A percentile compares a stretch with the other conserved stretches of the same genome.
These are phyloP conservation scores for Sicyos edulis DNA, from an alignment of 306 rosid genomes.

Conservation along the genomic window DNA sequence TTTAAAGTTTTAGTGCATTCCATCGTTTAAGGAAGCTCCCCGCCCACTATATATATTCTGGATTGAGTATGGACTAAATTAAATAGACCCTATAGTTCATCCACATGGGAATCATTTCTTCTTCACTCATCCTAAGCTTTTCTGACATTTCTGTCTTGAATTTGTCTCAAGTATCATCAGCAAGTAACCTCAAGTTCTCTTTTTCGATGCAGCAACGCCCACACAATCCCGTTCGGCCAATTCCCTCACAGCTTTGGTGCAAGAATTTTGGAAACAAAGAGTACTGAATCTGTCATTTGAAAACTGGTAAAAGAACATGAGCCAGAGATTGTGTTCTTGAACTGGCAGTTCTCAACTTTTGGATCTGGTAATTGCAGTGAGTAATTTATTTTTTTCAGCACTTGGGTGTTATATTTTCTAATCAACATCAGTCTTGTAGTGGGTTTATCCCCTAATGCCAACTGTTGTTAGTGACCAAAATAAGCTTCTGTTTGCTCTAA, in stretches of 20 bases:
- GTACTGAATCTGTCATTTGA: conserved; percentile 35
- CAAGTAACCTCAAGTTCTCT: conserved; percentile 14
- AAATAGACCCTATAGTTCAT: conserved; percentile 10
- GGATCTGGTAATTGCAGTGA: conserved; percentile 1
- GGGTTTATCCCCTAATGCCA: neutral
- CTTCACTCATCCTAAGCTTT: neutral
- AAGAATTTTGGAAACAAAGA: conserved; percentile 88
- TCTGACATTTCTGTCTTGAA: neutral
- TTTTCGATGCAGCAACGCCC: conserved; percentile 85
- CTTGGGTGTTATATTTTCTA: neutral
- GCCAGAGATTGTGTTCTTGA: conserved; percentile 27
- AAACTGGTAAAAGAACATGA: conserved; percentile 21
- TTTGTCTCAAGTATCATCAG: conserved; percentile 15
- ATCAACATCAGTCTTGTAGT: neutral
- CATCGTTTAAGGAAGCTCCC: neutral
- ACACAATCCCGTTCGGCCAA: conserved; percentile 90
- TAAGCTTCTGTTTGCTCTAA: conserved; percentile 28
- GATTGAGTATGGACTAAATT: neutral
- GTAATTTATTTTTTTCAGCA: neutral
- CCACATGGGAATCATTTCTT: neutral
- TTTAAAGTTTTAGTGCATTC: no score
- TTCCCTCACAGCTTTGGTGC: conserved; percentile 97
- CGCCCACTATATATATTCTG: neutral
- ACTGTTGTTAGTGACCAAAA: conserved; percentile 30
- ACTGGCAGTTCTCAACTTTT: conserved; percentile 24